phyloP scores from a whole-genome alignment of 345 rosid species.

The Eucalyptus pauciflora region DNA sequence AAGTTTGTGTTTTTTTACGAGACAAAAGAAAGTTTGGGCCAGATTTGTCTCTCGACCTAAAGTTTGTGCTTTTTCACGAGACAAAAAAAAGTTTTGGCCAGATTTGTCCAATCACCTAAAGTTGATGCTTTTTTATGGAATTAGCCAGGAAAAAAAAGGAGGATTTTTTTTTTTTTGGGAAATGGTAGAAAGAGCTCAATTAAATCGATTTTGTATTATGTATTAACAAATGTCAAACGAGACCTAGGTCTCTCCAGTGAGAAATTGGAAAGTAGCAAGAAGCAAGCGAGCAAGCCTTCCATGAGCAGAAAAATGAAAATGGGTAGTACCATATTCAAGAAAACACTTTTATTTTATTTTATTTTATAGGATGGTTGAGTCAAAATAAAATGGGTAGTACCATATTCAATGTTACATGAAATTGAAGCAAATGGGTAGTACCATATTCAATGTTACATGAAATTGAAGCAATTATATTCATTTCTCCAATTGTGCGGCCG shows the following conservation, averaged over 20 bases:
- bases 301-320: background rate
- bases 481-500: background rate
- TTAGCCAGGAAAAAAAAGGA: too few species aligned
- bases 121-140: too few species aligned
- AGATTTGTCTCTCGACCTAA: too few species aligned
- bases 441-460: background rate
- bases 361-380: background rate
- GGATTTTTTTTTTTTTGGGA: background rate
- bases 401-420: background rate
- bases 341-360: background rate
- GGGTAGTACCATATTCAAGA: background rate
- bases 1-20: too few species aligned
- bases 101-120: too few species aligned
- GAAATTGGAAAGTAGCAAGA: background rate
- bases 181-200: background rate
- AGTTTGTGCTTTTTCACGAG: too few species aligned
- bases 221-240: background rate
- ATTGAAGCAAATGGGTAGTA: background rate
- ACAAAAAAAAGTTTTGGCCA: too few species aligned
- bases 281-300: background rate
- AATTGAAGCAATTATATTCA: background rate
- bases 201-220: background rate
- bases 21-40: too few species aligned
- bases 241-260: background rate
- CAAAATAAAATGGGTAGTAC: background rate